phyloP scores from a whole-genome alignment of 2,329 filamentous ascomycete genomes.

The Hymenoscyphus scutula region DNA sequence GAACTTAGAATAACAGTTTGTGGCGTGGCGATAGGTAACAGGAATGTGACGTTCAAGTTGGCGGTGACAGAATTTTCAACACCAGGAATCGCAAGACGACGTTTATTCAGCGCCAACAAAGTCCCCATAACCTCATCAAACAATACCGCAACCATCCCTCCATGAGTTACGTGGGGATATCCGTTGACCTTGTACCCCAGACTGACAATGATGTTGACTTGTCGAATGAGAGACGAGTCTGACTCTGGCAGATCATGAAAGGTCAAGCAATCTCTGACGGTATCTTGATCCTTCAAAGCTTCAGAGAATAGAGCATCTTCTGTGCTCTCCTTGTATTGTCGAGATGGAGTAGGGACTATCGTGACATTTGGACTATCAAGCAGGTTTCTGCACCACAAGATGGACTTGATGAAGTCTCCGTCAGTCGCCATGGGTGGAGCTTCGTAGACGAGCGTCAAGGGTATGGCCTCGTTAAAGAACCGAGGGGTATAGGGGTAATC shows the following conservation, averaged over 20 bases:
- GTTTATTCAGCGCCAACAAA: not conserved
- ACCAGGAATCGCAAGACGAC: not conserved
- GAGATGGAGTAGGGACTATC: not conserved
- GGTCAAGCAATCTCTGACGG: not conserved
- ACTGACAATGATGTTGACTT: conserved; percentile 5
- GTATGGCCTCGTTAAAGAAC: too few species aligned
- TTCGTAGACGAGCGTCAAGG: not conserved
- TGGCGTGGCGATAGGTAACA: not conserved
- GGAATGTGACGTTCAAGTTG: not conserved
- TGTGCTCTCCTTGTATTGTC: not conserved
- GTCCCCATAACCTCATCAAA: conserved; percentile 3
- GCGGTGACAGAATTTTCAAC: not conserved
- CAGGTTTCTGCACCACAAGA: not conserved
- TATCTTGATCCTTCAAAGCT: not conserved
- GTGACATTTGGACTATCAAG: not conserved
- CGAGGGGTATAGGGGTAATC: not conserved
- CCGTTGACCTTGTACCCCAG: not conserved
- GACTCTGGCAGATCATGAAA: not conserved
- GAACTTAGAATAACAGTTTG: not conserved
- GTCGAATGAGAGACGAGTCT: not conserved
- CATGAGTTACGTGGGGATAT: not conserved
- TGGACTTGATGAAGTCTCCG: not conserved
- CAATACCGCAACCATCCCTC: not conserved
- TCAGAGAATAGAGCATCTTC: conserved; percentile 1
- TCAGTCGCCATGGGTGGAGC: not conserved